Conservation (phyloP, 2,329 filamentous ascomycete genomes). For the Drechmeria coniospora region DNA sequence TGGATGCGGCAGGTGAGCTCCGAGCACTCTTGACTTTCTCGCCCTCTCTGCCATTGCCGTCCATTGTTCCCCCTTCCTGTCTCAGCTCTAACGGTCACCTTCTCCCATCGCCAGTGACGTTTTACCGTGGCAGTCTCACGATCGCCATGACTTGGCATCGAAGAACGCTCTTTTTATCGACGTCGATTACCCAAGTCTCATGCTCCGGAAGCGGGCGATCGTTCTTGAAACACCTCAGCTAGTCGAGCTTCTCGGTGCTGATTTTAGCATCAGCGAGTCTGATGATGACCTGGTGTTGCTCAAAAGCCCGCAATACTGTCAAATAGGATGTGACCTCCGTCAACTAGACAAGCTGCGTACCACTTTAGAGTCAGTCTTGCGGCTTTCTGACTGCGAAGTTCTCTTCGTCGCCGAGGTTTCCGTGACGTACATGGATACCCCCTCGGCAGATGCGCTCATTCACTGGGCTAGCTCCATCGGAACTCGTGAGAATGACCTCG, state of each 20-base stretch:
- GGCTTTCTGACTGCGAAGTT: slow-evolving; percentile 43
- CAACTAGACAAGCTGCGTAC: slow-evolving; percentile 45
- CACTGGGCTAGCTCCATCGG: slow-evolving; percentile 60
- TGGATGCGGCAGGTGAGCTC: slow-evolving; percentile 73
- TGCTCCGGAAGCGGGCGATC: slow-evolving; percentile 54
- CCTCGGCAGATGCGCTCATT: slow-evolving; percentile 59
- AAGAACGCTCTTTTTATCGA: slow-evolving; percentile 57
- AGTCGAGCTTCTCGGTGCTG: slow-evolving; percentile 15
- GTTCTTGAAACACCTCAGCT: slow-evolving; percentile 50
- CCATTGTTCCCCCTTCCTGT: too few species aligned
- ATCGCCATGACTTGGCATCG: slow-evolving; percentile 45
- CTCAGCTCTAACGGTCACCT: too few species aligned
- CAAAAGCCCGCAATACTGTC: slow-evolving; percentile 55
- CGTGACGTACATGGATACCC: slow-evolving; percentile 72
- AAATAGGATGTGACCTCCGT: slow-evolving; percentile 68
- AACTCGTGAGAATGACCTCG: slow-evolving; percentile 34
- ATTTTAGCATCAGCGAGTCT: slow-evolving; percentile 17
- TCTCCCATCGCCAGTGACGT: slow-evolving; percentile 78
- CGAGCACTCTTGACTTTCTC: too few species aligned
- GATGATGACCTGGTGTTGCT: slow-evolving; percentile 37
- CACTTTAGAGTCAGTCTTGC: slow-evolving; percentile 41
- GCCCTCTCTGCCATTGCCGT: too few species aligned
- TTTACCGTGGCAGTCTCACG: slow-evolving; percentile 68
- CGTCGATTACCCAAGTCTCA: slow-evolving; percentile 71
- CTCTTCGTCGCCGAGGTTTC: slow-evolving; percentile 84